A percentile compares a stretch with the other conserved stretches of the same genome.
Evolutionary conservation across 495 filamentous ascomycete species (phyloP).

Genomic region (Xylaria longipes): DNA sequence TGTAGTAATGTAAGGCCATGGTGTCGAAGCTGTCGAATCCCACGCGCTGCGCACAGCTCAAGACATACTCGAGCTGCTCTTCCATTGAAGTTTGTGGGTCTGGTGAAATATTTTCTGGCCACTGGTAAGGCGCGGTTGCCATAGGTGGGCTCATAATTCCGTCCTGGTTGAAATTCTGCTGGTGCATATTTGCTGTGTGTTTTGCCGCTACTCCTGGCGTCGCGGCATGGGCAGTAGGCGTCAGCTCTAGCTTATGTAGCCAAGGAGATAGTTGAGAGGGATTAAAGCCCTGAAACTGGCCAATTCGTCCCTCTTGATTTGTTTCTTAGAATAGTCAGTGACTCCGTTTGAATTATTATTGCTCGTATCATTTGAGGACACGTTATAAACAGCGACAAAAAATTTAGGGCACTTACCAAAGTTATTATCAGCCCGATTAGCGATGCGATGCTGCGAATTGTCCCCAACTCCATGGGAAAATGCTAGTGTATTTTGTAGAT

Average conservation of each 20-base stretch:
- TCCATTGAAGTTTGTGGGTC: neutral
- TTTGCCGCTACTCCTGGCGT: neutral
- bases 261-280: neutral
- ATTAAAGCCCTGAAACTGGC: neutral
- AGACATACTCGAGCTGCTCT: constrained; percentile 11
- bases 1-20: constrained; percentile 16
- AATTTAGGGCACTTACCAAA: neutral
- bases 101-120: neutral
- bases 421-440: neutral
- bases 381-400: neutral
- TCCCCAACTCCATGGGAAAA: neutral
- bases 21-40: constrained; percentile 19
- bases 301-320: neutral
- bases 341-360: neutral
- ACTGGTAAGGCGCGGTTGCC: neutral
- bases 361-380: neutral
- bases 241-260: neutral
- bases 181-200: neutral
- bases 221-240: neutral
- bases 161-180: neutral
- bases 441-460: neutral
- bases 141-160: neutral
- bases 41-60: constrained; percentile 11
- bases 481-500: neutral
- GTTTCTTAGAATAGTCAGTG: neutral